phyloP scores from a whole-genome alignment of 495 filamentous ascomycete species.

The Xylaria telfairii region DNA sequence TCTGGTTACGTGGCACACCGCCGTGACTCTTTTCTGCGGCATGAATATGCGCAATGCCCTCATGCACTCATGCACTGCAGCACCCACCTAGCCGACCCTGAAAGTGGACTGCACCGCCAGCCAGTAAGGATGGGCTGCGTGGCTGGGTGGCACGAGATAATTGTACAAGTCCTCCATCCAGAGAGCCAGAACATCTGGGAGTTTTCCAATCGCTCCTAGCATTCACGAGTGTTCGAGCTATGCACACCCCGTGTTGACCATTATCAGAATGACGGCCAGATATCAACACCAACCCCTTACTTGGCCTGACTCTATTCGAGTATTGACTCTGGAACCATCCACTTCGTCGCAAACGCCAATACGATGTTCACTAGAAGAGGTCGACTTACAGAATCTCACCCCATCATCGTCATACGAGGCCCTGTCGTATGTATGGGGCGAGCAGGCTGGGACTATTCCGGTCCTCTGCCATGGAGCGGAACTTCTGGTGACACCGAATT shows the following conservation, averaged over 20 bases:
- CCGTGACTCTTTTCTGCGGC: too few relatives aligned
- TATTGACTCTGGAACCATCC: not conserved
- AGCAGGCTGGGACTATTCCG: not conserved
- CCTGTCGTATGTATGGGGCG: slow-evolving; percentile 11
- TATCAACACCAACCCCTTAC: slow-evolving; percentile 8
- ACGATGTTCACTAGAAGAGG: not conserved
- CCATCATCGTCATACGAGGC: slow-evolving; percentile 5
- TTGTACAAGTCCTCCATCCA: too few relatives aligned
- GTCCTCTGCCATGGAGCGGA: not conserved
- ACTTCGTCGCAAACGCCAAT: not conserved
- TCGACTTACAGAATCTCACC: not conserved
- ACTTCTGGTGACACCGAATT: slow-evolving; percentile 1
- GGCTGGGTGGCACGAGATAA: too few relatives aligned
- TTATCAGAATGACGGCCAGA: not conserved
- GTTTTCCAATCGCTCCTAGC: not conserved
- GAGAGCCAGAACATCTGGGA: too few relatives aligned
- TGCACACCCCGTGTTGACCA: not conserved
- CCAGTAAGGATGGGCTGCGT: too few relatives aligned
- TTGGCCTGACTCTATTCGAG: not conserved
- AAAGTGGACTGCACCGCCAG: too few relatives aligned
- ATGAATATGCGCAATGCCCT: too few relatives aligned
- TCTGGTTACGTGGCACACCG: too few relatives aligned
- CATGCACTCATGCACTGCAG: too few relatives aligned
- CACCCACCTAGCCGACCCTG: too few relatives aligned
- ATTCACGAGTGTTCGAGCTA: not conserved